These are phyloP conservation scores for Dendrobium huoshanense DNA, from an alignment of 106 monocot genomes.

Conservation along the genomic window DNA sequence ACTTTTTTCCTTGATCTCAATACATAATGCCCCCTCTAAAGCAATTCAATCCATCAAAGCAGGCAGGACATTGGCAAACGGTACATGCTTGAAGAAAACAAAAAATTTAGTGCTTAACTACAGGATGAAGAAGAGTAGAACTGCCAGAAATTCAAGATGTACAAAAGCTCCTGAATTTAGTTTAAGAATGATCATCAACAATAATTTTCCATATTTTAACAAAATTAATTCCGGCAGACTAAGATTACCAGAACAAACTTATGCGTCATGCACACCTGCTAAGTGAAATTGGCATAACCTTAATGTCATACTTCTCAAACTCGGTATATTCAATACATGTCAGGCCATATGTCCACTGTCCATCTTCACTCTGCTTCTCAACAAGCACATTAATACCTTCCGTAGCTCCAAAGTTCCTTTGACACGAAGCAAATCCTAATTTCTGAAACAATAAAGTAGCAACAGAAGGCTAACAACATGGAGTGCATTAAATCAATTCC, in stretches of 20 bases:
- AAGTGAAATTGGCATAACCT: slow-evolving; percentile 29
- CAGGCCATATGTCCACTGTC: slow-evolving; percentile 80
- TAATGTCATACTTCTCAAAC: slow-evolving; percentile 84
- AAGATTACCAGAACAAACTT: background rate
- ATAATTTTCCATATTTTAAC: background rate
- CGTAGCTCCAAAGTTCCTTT: slow-evolving; percentile 71
- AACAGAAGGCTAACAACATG: background rate
- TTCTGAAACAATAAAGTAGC: slow-evolving; percentile 48
- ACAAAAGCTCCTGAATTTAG: background rate
- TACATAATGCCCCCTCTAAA: too few relatives aligned
- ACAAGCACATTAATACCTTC: slow-evolving; percentile 96
- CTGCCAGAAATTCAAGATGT: background rate
- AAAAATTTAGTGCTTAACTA: background rate
- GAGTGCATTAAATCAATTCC: too few relatives aligned
- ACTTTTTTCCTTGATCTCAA: too few relatives aligned
- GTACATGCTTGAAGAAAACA: background rate
- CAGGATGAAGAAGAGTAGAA: background rate
- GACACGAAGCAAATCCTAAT: slow-evolving; percentile 94
- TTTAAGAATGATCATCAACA: background rate
- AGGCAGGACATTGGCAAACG: background rate
- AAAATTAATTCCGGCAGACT: background rate
- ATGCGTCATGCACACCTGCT: slow-evolving; percentile 35
- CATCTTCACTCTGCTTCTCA: slow-evolving; percentile 57
- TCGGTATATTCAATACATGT: slow-evolving; percentile 97
- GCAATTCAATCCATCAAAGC: too few relatives aligned